Base-by-base conservation (phyloP, 2,329 filamentous ascomycete species). In the Colletotrichum limetticola region DNA sequence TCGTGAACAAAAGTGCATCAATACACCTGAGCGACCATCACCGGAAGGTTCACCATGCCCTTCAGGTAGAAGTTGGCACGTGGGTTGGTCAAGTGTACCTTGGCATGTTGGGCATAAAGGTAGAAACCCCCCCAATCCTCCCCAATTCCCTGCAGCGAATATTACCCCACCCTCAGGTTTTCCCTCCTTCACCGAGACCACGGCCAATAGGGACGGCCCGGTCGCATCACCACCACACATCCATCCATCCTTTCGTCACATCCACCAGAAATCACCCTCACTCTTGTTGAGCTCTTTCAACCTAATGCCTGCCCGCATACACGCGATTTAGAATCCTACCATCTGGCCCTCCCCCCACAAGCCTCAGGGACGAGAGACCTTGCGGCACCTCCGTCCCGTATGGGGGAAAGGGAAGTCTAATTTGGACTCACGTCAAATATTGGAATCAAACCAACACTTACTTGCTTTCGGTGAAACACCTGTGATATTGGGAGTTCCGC, bases 171-270 rank as follows among this genome's bases (percentile, higher is more conserved):
- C 32, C 37, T 30, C 37, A 30, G 32, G 32, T 35, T 12, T 32
- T 35, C 57, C 57, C 30, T 42, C 32, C 32, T 24, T 59, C 32
- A 42, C 16, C n/a, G 24, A 46, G 24, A 37, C 37, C 32, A 19
- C 7, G 59, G 59, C 59, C 59, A 61, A 61, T 61, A 24, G 24
- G 59, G 22, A n/a, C 59, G 37, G 59, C 37, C 59, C 59, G 16
- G 37, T 28, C 37, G 37, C 35, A 28, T 56, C 53, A 56, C 53
- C 53, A 28, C n/a, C 53, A 35, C 32, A 35, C 53, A 19, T 42
- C 6, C 37, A 42, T 42, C 16, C 37, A 19, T 42, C 37, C 37
- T 42, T 56, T 22, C 22, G 11, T 61, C 59, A 24, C 49, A 61
- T 49, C 59, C 24, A 22, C 59, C 19, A 6, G 16, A 42, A 26